A percentile compares a stretch with the other conserved stretches of the same genome.
Conservation (phyloP, 2,329 filamentous ascomycete species). For the Aspergillus brasiliensis region DNA sequence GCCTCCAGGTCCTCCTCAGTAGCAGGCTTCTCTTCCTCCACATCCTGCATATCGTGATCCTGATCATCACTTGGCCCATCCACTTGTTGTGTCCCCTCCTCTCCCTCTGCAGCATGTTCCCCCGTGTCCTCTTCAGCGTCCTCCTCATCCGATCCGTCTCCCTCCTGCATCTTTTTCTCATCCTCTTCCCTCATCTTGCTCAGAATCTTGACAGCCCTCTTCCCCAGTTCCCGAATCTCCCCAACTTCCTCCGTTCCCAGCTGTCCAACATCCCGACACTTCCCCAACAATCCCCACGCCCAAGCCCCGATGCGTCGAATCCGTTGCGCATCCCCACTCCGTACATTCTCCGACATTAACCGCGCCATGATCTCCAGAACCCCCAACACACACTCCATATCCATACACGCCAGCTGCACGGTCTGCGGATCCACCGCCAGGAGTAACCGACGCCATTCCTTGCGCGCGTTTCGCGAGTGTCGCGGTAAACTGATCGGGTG, state of each 20-base stretch:
- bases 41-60: slow-evolving; percentile 5
- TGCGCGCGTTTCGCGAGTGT: slow-evolving; percentile 55
- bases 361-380: slow-evolving; percentile 63
- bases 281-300: slow-evolving; percentile 81
- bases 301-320: slow-evolving; percentile 73
- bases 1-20: slow-evolving; percentile 48
- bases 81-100: background rate
- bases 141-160: slow-evolving; percentile 28
- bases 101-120: background rate
- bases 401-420: slow-evolving; percentile 54
- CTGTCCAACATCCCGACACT: slow-evolving; percentile 72
- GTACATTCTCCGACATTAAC: slow-evolving; percentile 64
- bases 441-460: slow-evolving; percentile 56
- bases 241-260: slow-evolving; percentile 75
- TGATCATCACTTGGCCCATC: slow-evolving; percentile 1
- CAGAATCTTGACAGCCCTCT: slow-evolving; percentile 64
- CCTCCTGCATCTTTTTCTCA: slow-evolving; percentile 29
- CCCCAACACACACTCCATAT: slow-evolving; percentile 65
- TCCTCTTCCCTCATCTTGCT: slow-evolving; percentile 49
- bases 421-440: slow-evolving; percentile 49
- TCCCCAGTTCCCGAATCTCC: slow-evolving; percentile 75
- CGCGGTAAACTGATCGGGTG: slow-evolving; percentile 57
- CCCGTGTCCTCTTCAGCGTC: slow-evolving; percentile 16
- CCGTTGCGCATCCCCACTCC: slow-evolving; percentile 61
- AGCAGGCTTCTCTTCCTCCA: slow-evolving; percentile 13